Evolutionary conservation across 495 filamentous ascomycete genomes (phyloP).

Genomic region (Rhypophila decipiens): DNA sequence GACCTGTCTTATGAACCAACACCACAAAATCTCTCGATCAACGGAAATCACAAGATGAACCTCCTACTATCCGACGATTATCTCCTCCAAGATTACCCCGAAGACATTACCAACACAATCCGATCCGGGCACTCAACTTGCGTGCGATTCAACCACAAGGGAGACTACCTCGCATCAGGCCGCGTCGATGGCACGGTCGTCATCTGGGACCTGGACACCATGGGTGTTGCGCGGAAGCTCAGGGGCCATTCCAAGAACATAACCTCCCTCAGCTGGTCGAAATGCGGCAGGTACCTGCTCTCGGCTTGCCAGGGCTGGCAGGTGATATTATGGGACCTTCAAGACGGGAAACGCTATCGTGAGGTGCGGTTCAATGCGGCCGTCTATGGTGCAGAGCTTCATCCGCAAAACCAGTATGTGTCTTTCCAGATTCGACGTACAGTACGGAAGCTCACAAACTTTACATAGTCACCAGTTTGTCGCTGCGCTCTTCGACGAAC

Average conservation of each 20-base stretch:
- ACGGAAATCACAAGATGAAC: conserved; percentile 42
- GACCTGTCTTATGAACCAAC: too few species aligned
- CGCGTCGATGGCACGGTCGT: conserved; percentile 90
- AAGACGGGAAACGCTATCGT: conserved; percentile 52
- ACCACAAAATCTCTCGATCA: too few species aligned
- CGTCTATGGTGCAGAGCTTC: conserved; percentile 90
- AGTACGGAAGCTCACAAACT: background rate
- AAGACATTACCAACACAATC: conserved; percentile 76
- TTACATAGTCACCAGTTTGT: conserved; percentile 64
- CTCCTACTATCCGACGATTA: conserved; percentile 47
- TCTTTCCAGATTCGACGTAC: too few species aligned
- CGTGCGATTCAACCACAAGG: conserved; percentile 86
- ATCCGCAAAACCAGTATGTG: conserved; percentile 82
- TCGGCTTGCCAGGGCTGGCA: conserved; percentile 95
- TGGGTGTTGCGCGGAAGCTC: conserved; percentile 88
- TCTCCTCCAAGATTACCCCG: conserved; percentile 92
- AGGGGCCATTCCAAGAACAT: conserved; percentile 87
- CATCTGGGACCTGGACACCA: conserved; percentile 95
- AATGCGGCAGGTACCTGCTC: conserved; percentile 85
- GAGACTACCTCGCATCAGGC: conserved; percentile 89
- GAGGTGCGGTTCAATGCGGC: conserved; percentile 81
- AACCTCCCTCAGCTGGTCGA: conserved; percentile 88
- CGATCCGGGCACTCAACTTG: conserved; percentile 61
- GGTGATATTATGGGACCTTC: conserved; percentile 88
- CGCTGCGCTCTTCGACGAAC: conserved; percentile 86